These are phyloP conservation scores for Penicillium sp. DNA, from an alignment of 2,329 filamentous ascomycete species.

Conservation along the genomic window DNA sequence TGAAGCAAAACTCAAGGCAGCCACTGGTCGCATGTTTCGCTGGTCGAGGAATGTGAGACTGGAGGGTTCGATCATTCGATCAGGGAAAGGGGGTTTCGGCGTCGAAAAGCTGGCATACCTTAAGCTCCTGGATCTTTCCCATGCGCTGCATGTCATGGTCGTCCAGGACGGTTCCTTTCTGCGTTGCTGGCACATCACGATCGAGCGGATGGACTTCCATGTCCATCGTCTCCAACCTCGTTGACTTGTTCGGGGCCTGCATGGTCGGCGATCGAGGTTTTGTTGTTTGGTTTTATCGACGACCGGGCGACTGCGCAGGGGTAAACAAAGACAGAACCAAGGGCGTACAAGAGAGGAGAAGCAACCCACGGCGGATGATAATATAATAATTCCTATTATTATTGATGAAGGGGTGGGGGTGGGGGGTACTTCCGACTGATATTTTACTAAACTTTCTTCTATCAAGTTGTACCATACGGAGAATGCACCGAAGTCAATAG, in stretches of 20 bases:
- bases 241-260: conserved; percentile 1
- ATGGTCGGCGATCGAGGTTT: neutral
- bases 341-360: neutral
- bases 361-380: neutral
- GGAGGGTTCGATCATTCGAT: neutral
- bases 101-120: conserved; percentile 14
- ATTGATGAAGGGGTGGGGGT: neutral
- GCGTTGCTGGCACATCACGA: neutral
- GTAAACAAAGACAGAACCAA: neutral
- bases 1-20: conserved; percentile 38
- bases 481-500: neutral
- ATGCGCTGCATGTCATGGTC: conserved; percentile 33
- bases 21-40: conserved; percentile 36
- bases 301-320: neutral
- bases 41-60: conserved; percentile 11
- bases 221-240: conserved; percentile 1
- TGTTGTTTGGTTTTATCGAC: neutral
- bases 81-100: neutral
- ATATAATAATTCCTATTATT: neutral
- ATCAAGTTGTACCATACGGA: neutral
- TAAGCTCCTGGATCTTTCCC: conserved; percentile 31
- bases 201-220: conserved; percentile 3
- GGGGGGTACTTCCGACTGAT: neutral
- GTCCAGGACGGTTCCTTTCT: conserved; percentile 3
- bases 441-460: neutral